phyloP scores from a whole-genome alignment of 805 yeast species.

The Teunomyces tritomae region DNA sequence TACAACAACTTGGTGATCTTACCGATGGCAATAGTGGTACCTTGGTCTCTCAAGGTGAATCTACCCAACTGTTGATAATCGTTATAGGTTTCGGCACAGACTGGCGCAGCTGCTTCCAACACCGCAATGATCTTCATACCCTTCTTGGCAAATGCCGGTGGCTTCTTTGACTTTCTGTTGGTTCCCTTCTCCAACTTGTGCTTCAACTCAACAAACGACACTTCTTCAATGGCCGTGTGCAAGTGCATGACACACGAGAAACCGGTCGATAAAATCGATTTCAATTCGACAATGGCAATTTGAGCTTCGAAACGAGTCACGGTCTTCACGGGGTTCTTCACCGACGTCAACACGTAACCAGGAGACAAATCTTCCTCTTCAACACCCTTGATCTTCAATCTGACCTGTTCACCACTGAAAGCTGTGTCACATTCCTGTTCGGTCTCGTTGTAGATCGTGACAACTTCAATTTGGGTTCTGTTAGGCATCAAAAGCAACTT shows the following conservation, averaged over 20 bases:
- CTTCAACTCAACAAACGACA: slow-evolving; percentile 71
- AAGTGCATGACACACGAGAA: slow-evolving; percentile 98
- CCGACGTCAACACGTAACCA: slow-evolving; percentile 89
- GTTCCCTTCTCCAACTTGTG: slow-evolving; percentile 97
- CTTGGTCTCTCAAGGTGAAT: slow-evolving; percentile 98
- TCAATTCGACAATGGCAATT: slow-evolving; percentile 93
- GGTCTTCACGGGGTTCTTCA: slow-evolving; percentile 84
- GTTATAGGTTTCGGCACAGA: slow-evolving; percentile 89
- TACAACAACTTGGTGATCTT: slow-evolving; percentile 86
- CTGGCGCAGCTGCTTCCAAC: slow-evolving; percentile 79
- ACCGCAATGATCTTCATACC: slow-evolving; percentile 98
- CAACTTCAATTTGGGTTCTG: slow-evolving; percentile 76
- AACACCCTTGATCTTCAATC: slow-evolving; percentile 87
- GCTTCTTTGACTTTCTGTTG: slow-evolving; percentile 91
- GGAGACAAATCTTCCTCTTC: slow-evolving; percentile 94
- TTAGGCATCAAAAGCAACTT: slow-evolving; percentile 89
- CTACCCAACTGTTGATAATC: slow-evolving; percentile 97
- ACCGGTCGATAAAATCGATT: slow-evolving; percentile 91
- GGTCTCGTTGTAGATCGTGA: slow-evolving; percentile 88
- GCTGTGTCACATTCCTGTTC: slow-evolving; percentile 92
- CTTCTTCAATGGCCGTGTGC: slow-evolving; percentile 98
- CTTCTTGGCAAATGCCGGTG: slow-evolving; percentile 97
- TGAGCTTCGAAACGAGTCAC: slow-evolving; percentile 93
- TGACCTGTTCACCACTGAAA: slow-evolving; percentile 94
- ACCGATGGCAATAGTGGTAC: slow-evolving; percentile 97